phyloP scores from a whole-genome alignment of 345 rosid species.

The Firmiana major region DNA sequence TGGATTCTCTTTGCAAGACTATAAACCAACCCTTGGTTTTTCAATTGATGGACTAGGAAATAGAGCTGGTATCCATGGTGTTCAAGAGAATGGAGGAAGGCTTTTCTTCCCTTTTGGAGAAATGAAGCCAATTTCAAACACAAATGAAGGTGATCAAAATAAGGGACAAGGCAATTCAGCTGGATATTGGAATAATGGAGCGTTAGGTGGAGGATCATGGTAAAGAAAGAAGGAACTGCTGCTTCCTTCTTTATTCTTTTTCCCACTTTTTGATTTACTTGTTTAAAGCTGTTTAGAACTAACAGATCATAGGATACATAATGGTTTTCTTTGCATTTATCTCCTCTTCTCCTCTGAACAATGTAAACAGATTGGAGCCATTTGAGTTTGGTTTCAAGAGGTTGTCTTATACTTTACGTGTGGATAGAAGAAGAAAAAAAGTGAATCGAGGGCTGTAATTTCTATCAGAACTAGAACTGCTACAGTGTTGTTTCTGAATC shows the following conservation, averaged over 20 bases:
- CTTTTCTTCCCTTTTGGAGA: constrained; percentile 46
- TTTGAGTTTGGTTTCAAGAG: constrained; percentile 22
- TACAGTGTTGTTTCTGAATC: constrained; percentile 12
- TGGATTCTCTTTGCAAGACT: constrained; percentile 42
- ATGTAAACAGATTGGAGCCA: constrained; percentile 19
- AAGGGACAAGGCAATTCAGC: constrained; percentile 40
- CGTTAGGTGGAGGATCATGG: constrained; percentile 46
- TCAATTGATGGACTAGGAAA: constrained; percentile 40
- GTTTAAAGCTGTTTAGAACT: constrained; percentile 28
- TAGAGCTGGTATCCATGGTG: constrained; percentile 24
- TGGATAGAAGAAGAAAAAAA: constrained; percentile 19
- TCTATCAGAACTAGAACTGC: constrained; percentile 13
- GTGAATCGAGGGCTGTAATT: constrained; percentile 18
- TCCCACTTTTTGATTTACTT: constrained; percentile 11
- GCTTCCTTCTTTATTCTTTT: background rate
- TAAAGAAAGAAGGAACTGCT: constrained; percentile 14
- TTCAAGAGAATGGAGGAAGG: constrained; percentile 39
- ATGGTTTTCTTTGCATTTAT: background rate
- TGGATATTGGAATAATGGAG: constrained; percentile 46
- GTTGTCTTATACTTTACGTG: constrained; percentile 13
- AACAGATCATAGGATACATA: constrained; percentile 27
- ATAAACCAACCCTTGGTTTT: constrained; percentile 44
- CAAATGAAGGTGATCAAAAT: constrained; percentile 36
- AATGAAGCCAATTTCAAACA: constrained; percentile 27
- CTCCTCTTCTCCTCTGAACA: background rate